These are phyloP conservation scores for Alternaria triticina DNA, from an alignment of 2,329 filamentous ascomycete species.

Conservation along the genomic window DNA sequence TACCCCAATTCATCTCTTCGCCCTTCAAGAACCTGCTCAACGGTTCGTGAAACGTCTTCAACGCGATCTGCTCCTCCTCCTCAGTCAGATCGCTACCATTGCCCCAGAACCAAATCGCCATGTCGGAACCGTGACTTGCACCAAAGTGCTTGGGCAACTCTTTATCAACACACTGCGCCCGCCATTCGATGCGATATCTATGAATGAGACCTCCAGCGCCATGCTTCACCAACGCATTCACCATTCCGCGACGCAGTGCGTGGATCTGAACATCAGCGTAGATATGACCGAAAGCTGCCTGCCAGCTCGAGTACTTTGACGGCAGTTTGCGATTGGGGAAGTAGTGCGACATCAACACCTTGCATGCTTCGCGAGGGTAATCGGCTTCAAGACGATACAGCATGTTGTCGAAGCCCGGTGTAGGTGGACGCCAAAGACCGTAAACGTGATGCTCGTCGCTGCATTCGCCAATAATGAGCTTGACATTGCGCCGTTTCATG, in stretches of 20 bases:
- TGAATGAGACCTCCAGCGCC: slow-evolving; percentile 56
- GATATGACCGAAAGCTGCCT: slow-evolving; percentile 59
- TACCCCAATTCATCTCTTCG: slow-evolving; percentile 50
- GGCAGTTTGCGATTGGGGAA: slow-evolving; percentile 53
- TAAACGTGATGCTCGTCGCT: slow-evolving; percentile 62
- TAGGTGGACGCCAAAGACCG: slow-evolving; percentile 57
- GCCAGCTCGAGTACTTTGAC: slow-evolving; percentile 53
- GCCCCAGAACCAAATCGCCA: slow-evolving; percentile 64
- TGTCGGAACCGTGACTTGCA: slow-evolving; percentile 62
- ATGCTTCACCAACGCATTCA: slow-evolving; percentile 51
- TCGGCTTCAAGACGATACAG: slow-evolving; percentile 59
- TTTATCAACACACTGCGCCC: slow-evolving; percentile 55
- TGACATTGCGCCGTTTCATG: slow-evolving; percentile 54
- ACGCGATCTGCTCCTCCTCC: slow-evolving; percentile 54
- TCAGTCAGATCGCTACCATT: slow-evolving; percentile 51
- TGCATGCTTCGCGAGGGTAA: slow-evolving; percentile 55
- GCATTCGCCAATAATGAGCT: slow-evolving; percentile 62
- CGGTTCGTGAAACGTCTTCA: slow-evolving; percentile 45
- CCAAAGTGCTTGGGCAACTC: slow-evolving; percentile 56
- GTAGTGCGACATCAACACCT: slow-evolving; percentile 54
- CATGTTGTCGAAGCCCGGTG: slow-evolving; percentile 50
- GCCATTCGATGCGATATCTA: slow-evolving; percentile 63
- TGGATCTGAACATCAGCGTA: slow-evolving; percentile 66
- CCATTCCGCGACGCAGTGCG: slow-evolving; percentile 59
- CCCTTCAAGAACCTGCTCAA: slow-evolving; percentile 52